These are phyloP conservation scores for Eremochloa ophiuroides DNA, from an alignment of 176 grass and related monocot genomes.

Conservation along the genomic window DNA sequence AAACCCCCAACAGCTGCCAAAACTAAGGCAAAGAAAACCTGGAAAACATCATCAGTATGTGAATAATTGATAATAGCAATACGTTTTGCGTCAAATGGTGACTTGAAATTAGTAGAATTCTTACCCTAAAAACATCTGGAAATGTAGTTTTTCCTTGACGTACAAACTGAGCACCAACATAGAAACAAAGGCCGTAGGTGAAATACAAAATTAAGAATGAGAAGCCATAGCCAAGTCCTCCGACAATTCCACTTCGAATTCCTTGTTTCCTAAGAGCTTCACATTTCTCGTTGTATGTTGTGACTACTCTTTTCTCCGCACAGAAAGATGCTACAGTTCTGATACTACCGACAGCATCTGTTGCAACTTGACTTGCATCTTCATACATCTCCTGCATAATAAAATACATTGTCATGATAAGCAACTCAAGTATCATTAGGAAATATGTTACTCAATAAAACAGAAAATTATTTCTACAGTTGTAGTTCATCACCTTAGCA, in stretches of 20 bases:
- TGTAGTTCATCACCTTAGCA: slow-evolving; percentile 48
- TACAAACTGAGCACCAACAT: slow-evolving; percentile 51
- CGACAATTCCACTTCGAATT: slow-evolving; percentile 43
- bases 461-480: background rate
- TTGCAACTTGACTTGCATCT: slow-evolving; percentile 63
- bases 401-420: background rate
- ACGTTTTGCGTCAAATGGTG: background rate
- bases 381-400: slow-evolving; percentile 49
- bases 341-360: slow-evolving; percentile 53
- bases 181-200: slow-evolving; percentile 49
- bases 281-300: slow-evolving; percentile 51
- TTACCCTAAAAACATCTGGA: slow-evolving; percentile 51
- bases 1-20: slow-evolving; percentile 38
- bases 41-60: slow-evolving; percentile 3
- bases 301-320: slow-evolving; percentile 49
- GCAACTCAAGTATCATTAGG: background rate
- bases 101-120: background rate
- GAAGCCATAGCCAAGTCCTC: slow-evolving; percentile 51
- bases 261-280: slow-evolving; percentile 50
- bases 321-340: slow-evolving; percentile 63
- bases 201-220: slow-evolving; percentile 41
- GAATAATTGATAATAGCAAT: slow-evolving; percentile 4
- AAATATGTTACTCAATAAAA: no score
- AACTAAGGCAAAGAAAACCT: slow-evolving; percentile 61
- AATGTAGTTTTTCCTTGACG: slow-evolving; percentile 48